phyloP scores from a whole-genome alignment of 2,329 filamentous ascomycete species.

The Aspergillus pseudoterreus region DNA sequence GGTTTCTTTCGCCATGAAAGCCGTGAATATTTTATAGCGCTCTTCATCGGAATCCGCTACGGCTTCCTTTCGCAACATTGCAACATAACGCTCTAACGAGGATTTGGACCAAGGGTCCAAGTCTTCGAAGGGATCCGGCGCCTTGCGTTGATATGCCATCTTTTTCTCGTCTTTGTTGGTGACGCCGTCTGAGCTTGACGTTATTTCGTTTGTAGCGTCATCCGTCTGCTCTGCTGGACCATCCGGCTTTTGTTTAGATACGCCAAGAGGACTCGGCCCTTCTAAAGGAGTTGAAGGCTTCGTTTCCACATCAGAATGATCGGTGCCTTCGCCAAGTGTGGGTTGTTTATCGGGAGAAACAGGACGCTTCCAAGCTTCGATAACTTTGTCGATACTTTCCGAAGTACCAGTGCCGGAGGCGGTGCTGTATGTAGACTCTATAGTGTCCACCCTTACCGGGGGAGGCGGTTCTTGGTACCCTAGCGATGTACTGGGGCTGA shows the following conservation, averaged over 20 bases:
- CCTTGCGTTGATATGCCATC: conserved; percentile 9
- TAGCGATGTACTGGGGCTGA: conserved; percentile 19
- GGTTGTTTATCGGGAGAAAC: conserved; percentile 20
- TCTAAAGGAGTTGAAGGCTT: conserved; percentile 9
- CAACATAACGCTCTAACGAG: conserved; percentile 52
- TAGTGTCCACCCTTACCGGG: conserved; percentile 26
- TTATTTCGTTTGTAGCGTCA: conserved; percentile 1
- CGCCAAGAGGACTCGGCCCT: conserved; percentile 12
- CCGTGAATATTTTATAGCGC: conserved; percentile 52
- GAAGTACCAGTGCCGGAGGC: conserved; percentile 24
- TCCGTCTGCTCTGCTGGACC: neutral
- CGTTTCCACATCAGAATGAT: conserved; percentile 6
- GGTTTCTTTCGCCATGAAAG: conserved; percentile 47
- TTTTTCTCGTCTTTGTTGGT: conserved; percentile 1
- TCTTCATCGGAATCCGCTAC: conserved; percentile 46
- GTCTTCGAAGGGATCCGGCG: conserved; percentile 47
- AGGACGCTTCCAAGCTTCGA: conserved; percentile 42
- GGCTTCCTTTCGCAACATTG: conserved; percentile 53
- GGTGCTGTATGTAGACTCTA: conserved; percentile 23
- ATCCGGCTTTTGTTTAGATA: conserved; percentile 8
- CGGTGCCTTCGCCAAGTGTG: conserved; percentile 9
- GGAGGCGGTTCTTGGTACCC: conserved; percentile 12
- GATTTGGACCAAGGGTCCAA: conserved; percentile 57
- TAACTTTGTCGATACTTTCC: conserved; percentile 42
- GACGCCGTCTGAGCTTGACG: conserved; percentile 5